Evolutionary conservation across 169 alveolate genomes (phyloP).

Genomic region (Neospora caninum): DNA sequence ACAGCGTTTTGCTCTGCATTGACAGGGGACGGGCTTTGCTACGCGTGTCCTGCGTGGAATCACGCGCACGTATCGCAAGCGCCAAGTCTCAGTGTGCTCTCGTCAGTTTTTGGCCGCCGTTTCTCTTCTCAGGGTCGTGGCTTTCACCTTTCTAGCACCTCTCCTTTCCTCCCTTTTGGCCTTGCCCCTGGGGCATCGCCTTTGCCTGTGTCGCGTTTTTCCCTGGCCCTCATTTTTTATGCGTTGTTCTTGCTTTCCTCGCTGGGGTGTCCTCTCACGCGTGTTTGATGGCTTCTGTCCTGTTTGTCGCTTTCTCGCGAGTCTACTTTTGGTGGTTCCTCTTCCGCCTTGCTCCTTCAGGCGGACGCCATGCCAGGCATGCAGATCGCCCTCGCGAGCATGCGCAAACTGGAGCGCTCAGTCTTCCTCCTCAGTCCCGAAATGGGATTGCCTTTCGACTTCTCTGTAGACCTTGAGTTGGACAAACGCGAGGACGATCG

Average conservation of each 20-base stretch:
- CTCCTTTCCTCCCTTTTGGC: too few relatives aligned
- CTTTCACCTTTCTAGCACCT: too few relatives aligned
- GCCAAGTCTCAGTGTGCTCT: too few relatives aligned
- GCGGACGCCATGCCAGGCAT: conserved; percentile 37
- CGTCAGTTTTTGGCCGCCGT: too few relatives aligned
- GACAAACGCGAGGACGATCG: neutral
- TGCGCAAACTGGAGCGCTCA: conserved; percentile 35
- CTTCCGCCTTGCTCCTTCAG: neutral
- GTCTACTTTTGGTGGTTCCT: neutral
- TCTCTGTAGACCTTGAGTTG: neutral
- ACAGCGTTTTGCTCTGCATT: too few relatives aligned
- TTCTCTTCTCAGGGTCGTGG: too few relatives aligned
- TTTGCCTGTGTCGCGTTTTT: neutral
- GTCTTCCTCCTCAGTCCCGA: conserved; percentile 18
- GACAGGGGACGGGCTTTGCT: too few relatives aligned
- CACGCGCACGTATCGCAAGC: too few relatives aligned
- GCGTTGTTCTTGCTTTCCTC: neutral
- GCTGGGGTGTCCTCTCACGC: too few relatives aligned
- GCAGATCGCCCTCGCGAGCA: conserved; percentile 26
- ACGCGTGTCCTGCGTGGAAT: too few relatives aligned
- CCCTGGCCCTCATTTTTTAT: neutral
- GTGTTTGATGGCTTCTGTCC: too few relatives aligned
- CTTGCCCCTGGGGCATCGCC: too few relatives aligned
- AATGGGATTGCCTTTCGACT: neutral
- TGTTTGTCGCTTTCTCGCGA: neutral